phyloP scores from a whole-genome alignment of 495 filamentous ascomycete species.

The Melanomma pulvis-pyrius region DNA sequence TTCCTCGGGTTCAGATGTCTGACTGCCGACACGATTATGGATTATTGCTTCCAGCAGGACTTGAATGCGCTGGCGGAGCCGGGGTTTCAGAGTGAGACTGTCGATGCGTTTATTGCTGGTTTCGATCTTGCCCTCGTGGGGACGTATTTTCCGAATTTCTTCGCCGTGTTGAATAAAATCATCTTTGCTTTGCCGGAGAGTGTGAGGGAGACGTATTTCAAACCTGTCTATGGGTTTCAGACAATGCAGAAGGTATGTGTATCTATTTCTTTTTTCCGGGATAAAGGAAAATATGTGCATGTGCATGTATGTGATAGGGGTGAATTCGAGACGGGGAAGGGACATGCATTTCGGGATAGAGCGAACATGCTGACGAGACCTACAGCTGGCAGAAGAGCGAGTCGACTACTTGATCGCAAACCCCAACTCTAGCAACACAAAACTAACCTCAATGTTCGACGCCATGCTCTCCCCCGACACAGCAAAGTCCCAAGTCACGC shows the following conservation, averaged over 20 bases:
- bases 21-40: slow-evolving; percentile 10
- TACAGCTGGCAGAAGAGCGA: slow-evolving; percentile 1
- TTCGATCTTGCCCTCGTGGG: neutral
- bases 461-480: slow-evolving; percentile 4
- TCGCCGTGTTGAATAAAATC: neutral
- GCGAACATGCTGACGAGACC: too few species aligned
- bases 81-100: neutral
- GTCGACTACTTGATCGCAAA: neutral
- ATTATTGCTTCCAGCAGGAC: slow-evolving; percentile 21
- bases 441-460: slow-evolving; percentile 10
- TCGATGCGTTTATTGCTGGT: neutral
- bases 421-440: neutral
- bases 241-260: slow-evolving; percentile 10
- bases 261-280: neutral
- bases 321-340: neutral
- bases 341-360: too few species aligned
- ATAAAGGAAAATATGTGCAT: too few species aligned
- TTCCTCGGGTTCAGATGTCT: slow-evolving; percentile 10
- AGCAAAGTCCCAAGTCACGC: slow-evolving; percentile 9
- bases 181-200: slow-evolving; percentile 6
- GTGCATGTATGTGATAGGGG: neutral
- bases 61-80: neutral
- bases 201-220: slow-evolving; percentile 1
- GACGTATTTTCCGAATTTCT: slow-evolving; percentile 12
- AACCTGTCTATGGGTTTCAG: slow-evolving; percentile 5